Base-by-base conservation (phyloP, 176 grass and related monocot species). In the Ananas comosus region DNA sequence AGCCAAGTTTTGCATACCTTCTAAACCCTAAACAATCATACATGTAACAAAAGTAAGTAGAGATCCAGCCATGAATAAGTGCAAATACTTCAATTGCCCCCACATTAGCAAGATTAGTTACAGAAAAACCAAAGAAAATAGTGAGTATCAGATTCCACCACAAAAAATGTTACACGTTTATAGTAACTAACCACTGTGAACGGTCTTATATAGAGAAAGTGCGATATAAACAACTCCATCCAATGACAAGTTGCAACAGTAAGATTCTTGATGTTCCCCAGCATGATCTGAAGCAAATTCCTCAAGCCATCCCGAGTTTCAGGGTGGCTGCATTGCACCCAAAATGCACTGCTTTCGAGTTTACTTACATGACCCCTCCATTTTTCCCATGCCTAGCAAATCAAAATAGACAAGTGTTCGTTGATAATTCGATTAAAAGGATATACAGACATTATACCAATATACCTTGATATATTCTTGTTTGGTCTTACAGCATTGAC, bases 391-490 rank as follows among this genome's bases (percentile, higher is more conserved):
- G 89, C 84, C 93, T 97, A 83, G 53, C 12, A 74, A 66, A 68
- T 70, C 72, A 2, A 82, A 67, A 67, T 76, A 65, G 58, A 25
- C 12, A 79, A 87, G 51, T 47, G 29, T 2, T 64, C 56, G 65
- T 67, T 3, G 54, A 49, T 76, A 57, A 74, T 67, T 65, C 80
- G 59, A 83, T 76, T 12, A 77, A 77, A 51, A 76, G 25, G 64
- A 12, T 13, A 42, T 19, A 53, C 63, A 18, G 33, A 78, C 52
- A 69, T 71, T 82, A 76, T 1, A 42, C 75, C 10, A 80, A 12
- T 61, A 79, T 80, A 97, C 93, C 93, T 97, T 97, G 71, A 97
- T 92, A 83, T 87, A 97, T 72, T 97, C 93, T 54, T 86, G 86
- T 87, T 83, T 97, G 68, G 89, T 90, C 83, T 92, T 82, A 81